Evolutionary conservation across 192 early-diverging fungal species (phyloP).

Genomic region (Coemansia sp.): DNA sequence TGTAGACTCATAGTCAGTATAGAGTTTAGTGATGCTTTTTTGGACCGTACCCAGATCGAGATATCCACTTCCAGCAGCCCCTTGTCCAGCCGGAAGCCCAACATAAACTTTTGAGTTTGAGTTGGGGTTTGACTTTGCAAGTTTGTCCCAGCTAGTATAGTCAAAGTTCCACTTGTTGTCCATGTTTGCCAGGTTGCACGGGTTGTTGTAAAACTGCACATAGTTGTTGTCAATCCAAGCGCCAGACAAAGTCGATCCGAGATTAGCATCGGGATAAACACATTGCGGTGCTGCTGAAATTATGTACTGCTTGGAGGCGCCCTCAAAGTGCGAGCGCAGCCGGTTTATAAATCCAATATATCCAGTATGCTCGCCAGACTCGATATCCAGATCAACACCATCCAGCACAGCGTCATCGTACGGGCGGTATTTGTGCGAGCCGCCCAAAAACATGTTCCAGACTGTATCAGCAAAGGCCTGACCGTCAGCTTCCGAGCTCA

Average conservation of each 20-base stretch:
- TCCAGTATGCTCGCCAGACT: slow-evolving; percentile 60
- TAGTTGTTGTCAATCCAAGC: slow-evolving; percentile 67
- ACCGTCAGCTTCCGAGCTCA: slow-evolving; percentile 57
- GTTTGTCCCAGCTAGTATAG: slow-evolving; percentile 61
- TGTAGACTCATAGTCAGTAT: slow-evolving; percentile 54
- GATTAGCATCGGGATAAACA: slow-evolving; percentile 66
- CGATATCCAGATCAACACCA: slow-evolving; percentile 72
- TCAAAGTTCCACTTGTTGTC: slow-evolving; percentile 69
- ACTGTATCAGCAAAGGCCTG: slow-evolving; percentile 65
- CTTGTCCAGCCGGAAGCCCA: slow-evolving; percentile 61
- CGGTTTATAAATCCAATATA: slow-evolving; percentile 61
- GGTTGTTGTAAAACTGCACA: slow-evolving; percentile 84
- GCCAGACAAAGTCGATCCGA: slow-evolving; percentile 55
- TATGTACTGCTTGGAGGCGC: slow-evolving; percentile 55
- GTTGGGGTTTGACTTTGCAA: slow-evolving; percentile 59
- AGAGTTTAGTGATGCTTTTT: slow-evolving; percentile 44
- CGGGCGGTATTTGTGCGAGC: slow-evolving; percentile 60
- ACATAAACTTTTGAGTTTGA: slow-evolving; percentile 62
- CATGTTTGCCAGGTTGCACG: slow-evolving; percentile 59
- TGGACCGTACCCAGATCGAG: slow-evolving; percentile 46
- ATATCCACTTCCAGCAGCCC: slow-evolving; percentile 63
- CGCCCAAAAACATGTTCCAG: slow-evolving; percentile 76
- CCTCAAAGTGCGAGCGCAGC: slow-evolving; percentile 55
- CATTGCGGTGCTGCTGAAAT: slow-evolving; percentile 75
- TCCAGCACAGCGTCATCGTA: slow-evolving; percentile 72